Evolutionary conservation across 2,329 filamentous ascomycete genomes (phyloP).

Genomic region (Penicillium occitanis): DNA sequence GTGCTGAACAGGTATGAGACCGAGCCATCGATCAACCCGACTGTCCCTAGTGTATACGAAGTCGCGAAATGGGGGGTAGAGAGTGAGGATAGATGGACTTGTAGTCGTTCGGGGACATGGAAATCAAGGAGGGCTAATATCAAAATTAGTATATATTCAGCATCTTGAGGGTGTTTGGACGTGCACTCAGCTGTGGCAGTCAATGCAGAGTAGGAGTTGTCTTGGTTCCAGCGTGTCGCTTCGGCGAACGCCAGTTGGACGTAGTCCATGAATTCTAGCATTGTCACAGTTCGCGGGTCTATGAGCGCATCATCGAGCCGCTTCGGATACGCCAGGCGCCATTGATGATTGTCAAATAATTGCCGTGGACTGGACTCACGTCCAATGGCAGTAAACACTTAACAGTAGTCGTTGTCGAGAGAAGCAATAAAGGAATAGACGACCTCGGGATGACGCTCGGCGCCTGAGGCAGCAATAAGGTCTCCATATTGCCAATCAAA

Average conservation of each 20-base stretch:
- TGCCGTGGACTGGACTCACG: neutral
- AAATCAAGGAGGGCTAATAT: constrained; percentile 70
- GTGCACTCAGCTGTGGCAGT: constrained; percentile 69
- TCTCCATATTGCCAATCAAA: constrained; percentile 13
- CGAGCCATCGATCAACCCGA: constrained; percentile 93
- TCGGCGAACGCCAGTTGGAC: constrained; percentile 87
- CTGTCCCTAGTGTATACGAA: constrained; percentile 84
- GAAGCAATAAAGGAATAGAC: neutral
- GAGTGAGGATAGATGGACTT: constrained; percentile 84
- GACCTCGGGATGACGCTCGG: neutral
- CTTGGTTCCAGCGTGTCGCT: constrained; percentile 81
- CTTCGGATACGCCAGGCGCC: neutral
- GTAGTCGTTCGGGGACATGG: constrained; percentile 76
- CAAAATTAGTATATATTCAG: neutral
- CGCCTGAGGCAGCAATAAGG: constrained; percentile 16
- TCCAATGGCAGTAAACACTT: neutral
- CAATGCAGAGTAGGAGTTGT: constrained; percentile 87
- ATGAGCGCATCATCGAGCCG: neutral
- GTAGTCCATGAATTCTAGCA: constrained; percentile 98
- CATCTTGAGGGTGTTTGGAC: neutral
- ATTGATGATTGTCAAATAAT: neutral
- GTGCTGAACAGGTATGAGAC: constrained; percentile 95
- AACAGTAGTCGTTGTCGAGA: neutral
- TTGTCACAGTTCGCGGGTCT: constrained; percentile 44
- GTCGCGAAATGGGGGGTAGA: constrained; percentile 92